Evolutionary conservation across 768 basidiomycete genomes (phyloP), one percentile per base, ranked within the genome.

Genomic region (Calocera cornea): DNA sequence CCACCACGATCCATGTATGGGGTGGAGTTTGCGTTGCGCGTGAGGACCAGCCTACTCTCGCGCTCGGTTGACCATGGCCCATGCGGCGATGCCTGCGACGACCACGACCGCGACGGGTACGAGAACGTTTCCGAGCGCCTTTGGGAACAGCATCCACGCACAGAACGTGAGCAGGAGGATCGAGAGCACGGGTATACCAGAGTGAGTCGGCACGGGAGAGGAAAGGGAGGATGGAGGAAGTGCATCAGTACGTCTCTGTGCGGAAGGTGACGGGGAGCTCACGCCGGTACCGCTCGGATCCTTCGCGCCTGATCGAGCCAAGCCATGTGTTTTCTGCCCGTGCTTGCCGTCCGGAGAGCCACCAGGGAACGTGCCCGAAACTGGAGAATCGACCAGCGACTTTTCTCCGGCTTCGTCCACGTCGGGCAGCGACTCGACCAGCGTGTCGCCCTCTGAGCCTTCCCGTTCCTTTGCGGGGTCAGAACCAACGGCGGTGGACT

Each of bases 221-320:
- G 31, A 60, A 33, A 33, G 54, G 31, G 54, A 16, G 27, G 44
- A 17, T 19, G 31, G 54, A 33, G 54, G 2, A 60, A 60, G 24
- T 33, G 54, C 24, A 60, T 60, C 54, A 60, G 54, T 60, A 60
- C 54, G 54, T 60, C 54, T 60, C 54, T 29, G 24, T 29, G 54
- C 54, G 54, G 54, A 60, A 60, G 54, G 54, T 60, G 54, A 60
- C 54, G 54, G 31, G 54, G 27, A 29, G 54, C 54, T 60, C 54
- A 60, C 54, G 54, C 11, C 54, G 54, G 54, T 60, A 27, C 54
- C 54, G 54, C 54, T 60, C 31, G 22, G 54, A 60, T 60, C 54
- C 54, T 60, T 60, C 19, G 54, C 54, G 54, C 54, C 54, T 27
- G 54, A 11, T 27, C 27, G 27, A 27, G 49, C 49, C 24, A 27